Percentiles rank a stretch among this genome's conserved stretches.
Evolutionary conservation across 2,329 filamentous ascomycete species (phyloP).

Genomic region (Ambrosiella xylebori): DNA sequence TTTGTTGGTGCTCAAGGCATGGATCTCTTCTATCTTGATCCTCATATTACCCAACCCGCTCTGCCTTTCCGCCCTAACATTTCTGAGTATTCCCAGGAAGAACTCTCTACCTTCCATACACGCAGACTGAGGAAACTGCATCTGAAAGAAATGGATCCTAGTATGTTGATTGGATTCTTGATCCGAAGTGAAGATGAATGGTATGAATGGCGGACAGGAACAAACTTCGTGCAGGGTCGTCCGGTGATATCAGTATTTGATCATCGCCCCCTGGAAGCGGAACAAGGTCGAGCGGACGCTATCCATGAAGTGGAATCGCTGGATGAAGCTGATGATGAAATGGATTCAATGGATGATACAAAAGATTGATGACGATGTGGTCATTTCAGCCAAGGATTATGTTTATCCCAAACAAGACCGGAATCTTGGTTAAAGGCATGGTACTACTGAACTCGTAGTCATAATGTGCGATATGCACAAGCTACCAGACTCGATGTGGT

Average conservation of each 20-base stretch:
- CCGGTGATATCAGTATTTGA: slow-evolving; percentile 72
- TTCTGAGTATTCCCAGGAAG: slow-evolving; percentile 47
- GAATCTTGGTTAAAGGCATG: no score
- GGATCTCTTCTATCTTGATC: slow-evolving; percentile 85
- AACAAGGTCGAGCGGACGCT: slow-evolving; percentile 49
- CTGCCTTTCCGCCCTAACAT: slow-evolving; percentile 44
- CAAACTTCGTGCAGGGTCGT: slow-evolving; percentile 63
- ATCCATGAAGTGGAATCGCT: slow-evolving; percentile 82
- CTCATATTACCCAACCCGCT: slow-evolving; percentile 66
- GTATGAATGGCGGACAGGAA: slow-evolving; percentile 59
- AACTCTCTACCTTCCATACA: slow-evolving; percentile 74
- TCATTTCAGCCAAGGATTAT: no score
- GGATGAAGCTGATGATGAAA: slow-evolving; percentile 44
- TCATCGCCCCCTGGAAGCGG: slow-evolving; percentile 40
- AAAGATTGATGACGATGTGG: no score
- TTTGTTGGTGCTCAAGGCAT: slow-evolving; percentile 48
- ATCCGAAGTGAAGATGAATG: slow-evolving; percentile 73
- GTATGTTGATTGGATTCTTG: slow-evolving; percentile 90
- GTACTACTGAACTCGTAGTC: no score
- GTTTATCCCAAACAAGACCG: no score
- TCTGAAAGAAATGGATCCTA: slow-evolving; percentile 88
- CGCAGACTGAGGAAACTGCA: slow-evolving; percentile 66
- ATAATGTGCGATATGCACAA: no score
- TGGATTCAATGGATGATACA: neutral
- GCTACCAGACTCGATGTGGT: no score